Base-by-base conservation (phyloP, 805 yeast species). In the Lipomyces yamadae region DNA sequence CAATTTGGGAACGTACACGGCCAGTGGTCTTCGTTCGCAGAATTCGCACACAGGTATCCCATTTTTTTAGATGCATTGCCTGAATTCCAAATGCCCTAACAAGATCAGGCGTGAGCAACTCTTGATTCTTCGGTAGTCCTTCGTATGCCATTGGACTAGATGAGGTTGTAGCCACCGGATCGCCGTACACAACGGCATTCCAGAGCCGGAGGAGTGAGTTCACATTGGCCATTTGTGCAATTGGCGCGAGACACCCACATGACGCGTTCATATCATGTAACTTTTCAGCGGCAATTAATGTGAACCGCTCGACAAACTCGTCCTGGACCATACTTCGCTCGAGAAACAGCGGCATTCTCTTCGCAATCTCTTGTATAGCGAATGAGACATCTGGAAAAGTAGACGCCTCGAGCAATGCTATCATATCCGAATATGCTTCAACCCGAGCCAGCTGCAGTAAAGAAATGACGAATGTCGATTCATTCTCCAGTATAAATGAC, bases 21-120 rank as follows among this genome's bases (percentile, higher is more conserved):
- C 50, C 48, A 34, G 53, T 15, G 45, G 56, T 42, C 18, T 48
- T 33, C 32, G 66, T 63, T 35, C 57, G 63, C 32, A 50, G 10
- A 30, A 64, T 60, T 10, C 61, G 63, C 35, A 56, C n/a, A 54
- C 48, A 39, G 13, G 48, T 60, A 18, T 33, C 34, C 33, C 30
- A 11, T 24, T 64, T 60, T 11, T 33, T 34, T 4, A 64, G 10
- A 6, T 13, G 55, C 30, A 60, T 18, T 29, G 63, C 63, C 7
- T 57, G 60, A 4, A 29, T 45, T 10, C 60, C 34, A 60, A 64
- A 64, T 6, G 60, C 50, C n/a, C 56, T 42, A 4, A 60, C 57
- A 8, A 64, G 50, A 18, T 34, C 37, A 6, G 54, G 8, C 13
- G 67, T 55, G 15, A 64, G 35, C 5, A 24, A 34, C 11, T 64